Evolutionary conservation across 768 basidiomycete species (phyloP).

Genomic region (Trametes gibbosa): DNA sequence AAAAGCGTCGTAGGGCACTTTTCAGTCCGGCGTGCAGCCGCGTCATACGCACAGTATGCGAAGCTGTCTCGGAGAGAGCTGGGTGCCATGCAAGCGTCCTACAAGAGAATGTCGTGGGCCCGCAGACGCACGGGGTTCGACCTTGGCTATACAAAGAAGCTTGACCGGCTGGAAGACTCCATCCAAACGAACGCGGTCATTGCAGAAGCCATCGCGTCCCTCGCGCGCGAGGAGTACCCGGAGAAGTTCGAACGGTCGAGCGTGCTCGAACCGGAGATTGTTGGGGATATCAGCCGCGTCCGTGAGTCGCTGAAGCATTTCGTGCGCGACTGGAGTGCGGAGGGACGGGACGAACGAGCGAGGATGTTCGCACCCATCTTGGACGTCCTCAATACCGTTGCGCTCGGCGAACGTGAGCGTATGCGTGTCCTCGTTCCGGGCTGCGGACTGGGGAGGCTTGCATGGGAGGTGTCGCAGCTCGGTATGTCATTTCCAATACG

Average conservation of each 20-base stretch:
- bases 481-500: slow-evolving; percentile 35
- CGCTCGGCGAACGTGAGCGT: slow-evolving; percentile 26
- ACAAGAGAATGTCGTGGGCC: slow-evolving; percentile 40
- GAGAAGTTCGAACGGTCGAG: slow-evolving; percentile 2
- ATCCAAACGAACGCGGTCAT: slow-evolving; percentile 33
- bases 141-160: slow-evolving; percentile 54
- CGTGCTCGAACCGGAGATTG: not conserved
- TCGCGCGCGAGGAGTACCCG: slow-evolving; percentile 33
- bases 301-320: slow-evolving; percentile 66
- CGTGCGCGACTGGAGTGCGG: slow-evolving; percentile 66
- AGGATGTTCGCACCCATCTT: slow-evolving; percentile 58
- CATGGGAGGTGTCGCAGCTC: slow-evolving; percentile 64
- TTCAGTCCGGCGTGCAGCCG: slow-evolving; percentile 43
- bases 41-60: slow-evolving; percentile 44
- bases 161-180: slow-evolving; percentile 39
- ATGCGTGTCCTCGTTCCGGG: slow-evolving; percentile 61
- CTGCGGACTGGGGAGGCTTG: slow-evolving; percentile 59
- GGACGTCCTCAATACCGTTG: slow-evolving; percentile 36
- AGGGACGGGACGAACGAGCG: slow-evolving; percentile 53
- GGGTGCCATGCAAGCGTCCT: slow-evolving; percentile 40
- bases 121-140: slow-evolving; percentile 49
- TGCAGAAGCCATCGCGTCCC: slow-evolving; percentile 40
- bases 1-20: slow-evolving; percentile 33
- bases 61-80: slow-evolving; percentile 42
- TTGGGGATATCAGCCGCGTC: slow-evolving; percentile 47